These are phyloP conservation scores for Taphrina confusa DNA, from an alignment of 1,139 yeast genomes.

Conservation along the genomic window DNA sequence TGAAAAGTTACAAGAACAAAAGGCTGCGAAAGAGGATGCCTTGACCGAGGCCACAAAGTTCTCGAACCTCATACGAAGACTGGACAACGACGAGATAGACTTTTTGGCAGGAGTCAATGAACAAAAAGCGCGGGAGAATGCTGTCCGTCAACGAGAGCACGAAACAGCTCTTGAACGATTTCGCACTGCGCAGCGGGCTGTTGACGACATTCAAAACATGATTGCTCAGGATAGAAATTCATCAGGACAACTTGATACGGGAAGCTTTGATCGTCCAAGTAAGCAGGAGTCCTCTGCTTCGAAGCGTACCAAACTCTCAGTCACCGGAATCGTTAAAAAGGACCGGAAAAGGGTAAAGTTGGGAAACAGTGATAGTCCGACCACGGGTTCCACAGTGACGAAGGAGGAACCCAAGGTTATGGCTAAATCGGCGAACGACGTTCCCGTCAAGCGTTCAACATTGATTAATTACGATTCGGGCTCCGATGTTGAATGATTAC, in stretches of 20 bases:
- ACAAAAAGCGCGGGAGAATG: constrained; percentile 38
- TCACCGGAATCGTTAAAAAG: constrained; percentile 20
- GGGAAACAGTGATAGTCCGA: neutral
- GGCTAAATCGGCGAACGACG: neutral
- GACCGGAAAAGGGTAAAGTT: constrained; percentile 4
- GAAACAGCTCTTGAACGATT: constrained; percentile 38
- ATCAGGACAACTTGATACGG: neutral
- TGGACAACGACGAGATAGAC: constrained; percentile 43
- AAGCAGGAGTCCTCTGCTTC: neutral
- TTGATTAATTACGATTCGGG: constrained; percentile 12
- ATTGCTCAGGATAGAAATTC: constrained; percentile 1
- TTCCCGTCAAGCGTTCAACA: neutral
- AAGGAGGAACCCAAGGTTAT: neutral
- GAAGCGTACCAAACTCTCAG: neutral
- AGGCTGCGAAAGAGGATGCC: constrained; percentile 41
- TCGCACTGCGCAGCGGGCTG: constrained; percentile 26
- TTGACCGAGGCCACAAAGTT: constrained; percentile 40
- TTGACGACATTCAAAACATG: constrained; percentile 1
- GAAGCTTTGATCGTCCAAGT: neutral
- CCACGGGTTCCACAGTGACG: too few species aligned
- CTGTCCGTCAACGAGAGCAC: constrained; percentile 36
- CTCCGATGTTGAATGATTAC: constrained; percentile 11
- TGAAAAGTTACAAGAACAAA: constrained; percentile 42
- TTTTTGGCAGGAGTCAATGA: constrained; percentile 41
- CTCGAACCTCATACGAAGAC: constrained; percentile 41